These are phyloP conservation scores for Tothia fuscella DNA, from an alignment of 2,329 filamentous ascomycete genomes.

Conservation along the genomic window DNA sequence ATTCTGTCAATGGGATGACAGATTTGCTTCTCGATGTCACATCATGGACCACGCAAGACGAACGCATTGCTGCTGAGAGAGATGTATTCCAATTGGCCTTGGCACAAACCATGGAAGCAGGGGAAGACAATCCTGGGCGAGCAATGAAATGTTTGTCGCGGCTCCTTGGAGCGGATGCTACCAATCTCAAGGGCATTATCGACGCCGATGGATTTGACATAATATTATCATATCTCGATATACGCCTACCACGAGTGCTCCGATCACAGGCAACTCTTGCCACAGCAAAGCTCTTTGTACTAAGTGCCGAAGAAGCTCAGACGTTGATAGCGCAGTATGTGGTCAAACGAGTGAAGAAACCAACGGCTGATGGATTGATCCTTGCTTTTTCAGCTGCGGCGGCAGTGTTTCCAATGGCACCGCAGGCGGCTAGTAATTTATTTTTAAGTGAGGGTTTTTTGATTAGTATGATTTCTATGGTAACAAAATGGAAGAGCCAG, in stretches of 20 bases:
- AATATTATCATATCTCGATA: constrained; percentile 74
- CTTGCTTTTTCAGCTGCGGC: constrained; percentile 88
- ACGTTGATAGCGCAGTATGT: constrained; percentile 64
- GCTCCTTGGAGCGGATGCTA: constrained; percentile 43
- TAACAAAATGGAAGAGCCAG: constrained; percentile 69
- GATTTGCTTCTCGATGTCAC: constrained; percentile 29
- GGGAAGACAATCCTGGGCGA: constrained; percentile 56
- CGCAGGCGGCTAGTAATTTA: constrained; percentile 59
- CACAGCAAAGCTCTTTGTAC: constrained; percentile 72
- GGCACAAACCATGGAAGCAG: constrained; percentile 81
- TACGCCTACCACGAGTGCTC: constrained; percentile 61
- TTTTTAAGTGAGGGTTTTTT: constrained; percentile 88
- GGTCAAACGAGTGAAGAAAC: constrained; percentile 55
- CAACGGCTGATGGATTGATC: constrained; percentile 78
- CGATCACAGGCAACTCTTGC: constrained; percentile 73
- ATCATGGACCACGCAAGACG: constrained; percentile 29
- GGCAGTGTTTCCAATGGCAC: constrained; percentile 74
- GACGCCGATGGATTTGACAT: constrained; percentile 72
- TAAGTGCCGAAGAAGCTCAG: constrained; percentile 58
- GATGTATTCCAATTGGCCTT: constrained; percentile 67
- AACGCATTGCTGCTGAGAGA: constrained; percentile 33
- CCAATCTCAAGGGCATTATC: constrained; percentile 46
- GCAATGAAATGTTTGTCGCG: constrained; percentile 49
- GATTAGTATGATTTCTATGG: constrained; percentile 59
- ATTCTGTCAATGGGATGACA: constrained; percentile 32